Base-by-base conservation (phyloP, 2,329 filamentous ascomycete genomes). In the Penicillium sp. region DNA sequence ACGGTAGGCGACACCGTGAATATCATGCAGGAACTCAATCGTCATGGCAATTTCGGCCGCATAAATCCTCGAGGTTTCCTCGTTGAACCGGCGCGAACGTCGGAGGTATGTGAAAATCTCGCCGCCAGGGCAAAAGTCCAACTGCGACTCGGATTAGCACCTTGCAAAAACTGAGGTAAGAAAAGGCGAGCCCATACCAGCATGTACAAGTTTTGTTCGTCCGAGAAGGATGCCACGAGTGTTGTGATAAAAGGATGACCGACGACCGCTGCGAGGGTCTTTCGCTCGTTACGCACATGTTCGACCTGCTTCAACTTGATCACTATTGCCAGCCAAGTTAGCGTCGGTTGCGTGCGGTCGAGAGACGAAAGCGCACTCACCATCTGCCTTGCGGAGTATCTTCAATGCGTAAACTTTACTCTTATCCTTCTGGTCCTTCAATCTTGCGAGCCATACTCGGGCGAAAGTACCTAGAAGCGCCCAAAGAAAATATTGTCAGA, bases 201-300 rank as follows among this genome's bases (percentile, higher is more conserved):
- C 79, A 82, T 81, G 57, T 81, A 81, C 31, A 88, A 72, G 50
- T 80, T 83, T 62, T 87, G 83, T 39, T 80, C 75, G 68, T 88
- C 85, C 64, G 86, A 85, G 72, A 88, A 88, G 61, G 84, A 85
- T 35, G 85, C 82, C 44, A 88, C 78, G 72, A 88, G 78, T 37
- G 83, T 86, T 39, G 85, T 88, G 61, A 88, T 88, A 70, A 88
- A 88, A 25, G 86, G 86, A 62, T 88, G 83, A 3, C 85, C 86
- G 33, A 84, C 81, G 39, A 88, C 85, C 37, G 82, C 82, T 33
- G 83, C 81, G 21, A 88, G 81, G 35, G 86, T 82, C 65, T 84
- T 86, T 65, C 85, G 81, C 75, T 88, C 86, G 73, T 88, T 88
- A 62, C 85, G 83, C 48, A 88, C 85, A 74, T 88, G 86, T 75